Conservation (phyloP, 225 moss, liverwort and hornwort genomes). For the Thuidium tamariscinum region DNA sequence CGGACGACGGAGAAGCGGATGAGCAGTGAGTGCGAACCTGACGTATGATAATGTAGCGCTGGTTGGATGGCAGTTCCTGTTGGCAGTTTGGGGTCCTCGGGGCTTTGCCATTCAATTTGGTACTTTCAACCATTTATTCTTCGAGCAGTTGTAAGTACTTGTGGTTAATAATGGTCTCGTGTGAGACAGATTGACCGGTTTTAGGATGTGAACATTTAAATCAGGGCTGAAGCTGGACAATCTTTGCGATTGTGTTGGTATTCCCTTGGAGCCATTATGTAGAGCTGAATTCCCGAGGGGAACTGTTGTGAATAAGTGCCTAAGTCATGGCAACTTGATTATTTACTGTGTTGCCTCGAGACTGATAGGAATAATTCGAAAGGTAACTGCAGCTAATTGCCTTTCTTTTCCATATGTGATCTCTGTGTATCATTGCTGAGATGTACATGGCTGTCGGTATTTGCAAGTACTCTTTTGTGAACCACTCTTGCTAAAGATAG, state of each 20-base stretch:
- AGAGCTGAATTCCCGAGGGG: not conserved
- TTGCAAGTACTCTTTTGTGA: not conserved
- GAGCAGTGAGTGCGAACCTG: conserved; percentile 11
- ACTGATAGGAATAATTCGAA: not conserved
- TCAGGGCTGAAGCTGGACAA: not conserved
- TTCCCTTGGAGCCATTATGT: not conserved
- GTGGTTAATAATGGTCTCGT: not conserved
- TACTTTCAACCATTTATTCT: not conserved
- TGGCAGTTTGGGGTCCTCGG: not conserved
- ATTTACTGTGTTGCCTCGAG: not conserved
- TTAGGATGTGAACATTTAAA: not conserved
- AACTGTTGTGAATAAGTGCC: not conserved
- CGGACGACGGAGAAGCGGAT: conserved; percentile 19
- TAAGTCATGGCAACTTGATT: not conserved
- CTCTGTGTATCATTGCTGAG: not conserved
- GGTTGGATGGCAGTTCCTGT: not conserved
- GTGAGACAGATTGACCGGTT: not conserved
- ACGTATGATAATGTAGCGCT: not conserved
- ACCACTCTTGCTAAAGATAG: not conserved
- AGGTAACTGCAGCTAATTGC: not conserved
- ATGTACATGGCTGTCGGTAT: not conserved
- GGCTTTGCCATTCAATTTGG: not conserved
- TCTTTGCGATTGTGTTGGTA: not conserved
- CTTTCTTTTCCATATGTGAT: not conserved
- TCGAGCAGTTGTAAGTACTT: not conserved